These are phyloP conservation scores for Brettanomyces nanus DNA, from an alignment of 805 yeast species.

Conservation along the genomic window DNA sequence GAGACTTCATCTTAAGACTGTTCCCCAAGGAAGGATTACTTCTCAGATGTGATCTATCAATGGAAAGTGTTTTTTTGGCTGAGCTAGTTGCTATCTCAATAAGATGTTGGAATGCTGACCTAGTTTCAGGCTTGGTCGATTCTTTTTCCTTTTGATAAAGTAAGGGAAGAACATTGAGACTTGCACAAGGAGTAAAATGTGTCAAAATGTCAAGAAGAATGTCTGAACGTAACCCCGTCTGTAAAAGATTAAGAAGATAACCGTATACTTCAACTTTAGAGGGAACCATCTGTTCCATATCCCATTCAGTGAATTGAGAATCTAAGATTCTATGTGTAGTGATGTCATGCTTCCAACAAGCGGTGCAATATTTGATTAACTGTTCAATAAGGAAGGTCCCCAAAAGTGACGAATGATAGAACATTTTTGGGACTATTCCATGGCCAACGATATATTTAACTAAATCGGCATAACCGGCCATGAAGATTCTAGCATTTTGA, in stretches of 20 bases:
- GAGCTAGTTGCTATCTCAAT: too few species aligned
- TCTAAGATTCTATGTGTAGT: slow-evolving; percentile 14
- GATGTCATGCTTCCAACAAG: slow-evolving; percentile 32
- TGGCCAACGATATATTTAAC: slow-evolving; percentile 19
- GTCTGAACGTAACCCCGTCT: neutral
- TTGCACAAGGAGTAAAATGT: neutral
- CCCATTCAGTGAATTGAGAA: slow-evolving; percentile 26
- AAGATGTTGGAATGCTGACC: too few species aligned
- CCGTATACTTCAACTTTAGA: neutral
- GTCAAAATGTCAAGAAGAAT: neutral
- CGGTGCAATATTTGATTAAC: slow-evolving; percentile 36
- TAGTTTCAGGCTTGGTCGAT: too few species aligned
- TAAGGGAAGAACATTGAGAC: neutral
- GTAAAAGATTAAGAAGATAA: neutral
- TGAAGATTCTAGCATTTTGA: slow-evolving; percentile 30
- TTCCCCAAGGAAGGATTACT: too few species aligned
- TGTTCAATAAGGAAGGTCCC: slow-evolving; percentile 31
- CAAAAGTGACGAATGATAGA: slow-evolving; percentile 16
- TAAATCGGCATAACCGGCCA: slow-evolving; percentile 29
- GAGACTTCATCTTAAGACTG: too few species aligned
- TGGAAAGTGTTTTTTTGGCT: too few species aligned
- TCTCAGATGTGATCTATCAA: too few species aligned
- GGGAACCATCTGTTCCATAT: slow-evolving; percentile 6
- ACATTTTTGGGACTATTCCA: slow-evolving; percentile 8
- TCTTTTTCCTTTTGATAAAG: neutral